Percentiles rank a stretch among this genome's conserved stretches.
Conservation (phyloP, 129 eudicot species). For the Ambrosia artemisiifolia region DNA sequence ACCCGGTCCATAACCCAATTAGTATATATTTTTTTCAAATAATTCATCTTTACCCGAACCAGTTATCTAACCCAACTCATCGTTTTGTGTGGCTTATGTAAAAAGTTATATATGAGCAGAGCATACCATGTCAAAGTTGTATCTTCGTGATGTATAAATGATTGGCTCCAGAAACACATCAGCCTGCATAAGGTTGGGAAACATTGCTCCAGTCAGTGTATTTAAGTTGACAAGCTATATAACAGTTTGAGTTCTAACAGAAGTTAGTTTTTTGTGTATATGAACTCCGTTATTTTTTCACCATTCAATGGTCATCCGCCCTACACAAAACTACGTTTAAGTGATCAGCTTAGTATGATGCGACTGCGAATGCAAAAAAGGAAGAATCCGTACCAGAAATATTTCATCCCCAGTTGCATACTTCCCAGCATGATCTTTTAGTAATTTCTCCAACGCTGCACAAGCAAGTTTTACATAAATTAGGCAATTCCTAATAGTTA, state of each 20-base stretch:
- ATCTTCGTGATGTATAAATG: slow-evolving; percentile 41
- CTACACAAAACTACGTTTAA: background rate
- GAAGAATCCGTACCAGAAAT: slow-evolving; percentile 46
- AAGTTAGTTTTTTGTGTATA: background rate
- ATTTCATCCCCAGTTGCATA: slow-evolving; percentile 83
- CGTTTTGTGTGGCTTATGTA: too few relatives aligned
- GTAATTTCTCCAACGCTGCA: slow-evolving; percentile 67
- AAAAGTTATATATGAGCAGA: background rate
- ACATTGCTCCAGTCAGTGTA: background rate
- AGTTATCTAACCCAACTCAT: too few relatives aligned
- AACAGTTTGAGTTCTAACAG: background rate
- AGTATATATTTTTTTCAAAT: too few relatives aligned
- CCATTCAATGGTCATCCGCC: background rate
- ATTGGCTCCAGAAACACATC: slow-evolving; percentile 75
- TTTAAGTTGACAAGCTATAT: background rate
- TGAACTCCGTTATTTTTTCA: background rate
- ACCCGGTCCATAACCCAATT: too few relatives aligned
- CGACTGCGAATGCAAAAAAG: background rate
- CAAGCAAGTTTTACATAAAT: slow-evolving; percentile 12
- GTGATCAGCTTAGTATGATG: background rate
- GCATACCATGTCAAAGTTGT: slow-evolving; percentile 62
- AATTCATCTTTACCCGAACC: too few relatives aligned
- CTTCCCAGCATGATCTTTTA: slow-evolving; percentile 61
- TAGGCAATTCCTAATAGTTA: background rate
- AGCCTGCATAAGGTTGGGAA: slow-evolving; percentile 42